These are phyloP conservation scores for Aquilaria malaccensis DNA, from an alignment of 345 rosid genomes.

Conservation along the genomic window DNA sequence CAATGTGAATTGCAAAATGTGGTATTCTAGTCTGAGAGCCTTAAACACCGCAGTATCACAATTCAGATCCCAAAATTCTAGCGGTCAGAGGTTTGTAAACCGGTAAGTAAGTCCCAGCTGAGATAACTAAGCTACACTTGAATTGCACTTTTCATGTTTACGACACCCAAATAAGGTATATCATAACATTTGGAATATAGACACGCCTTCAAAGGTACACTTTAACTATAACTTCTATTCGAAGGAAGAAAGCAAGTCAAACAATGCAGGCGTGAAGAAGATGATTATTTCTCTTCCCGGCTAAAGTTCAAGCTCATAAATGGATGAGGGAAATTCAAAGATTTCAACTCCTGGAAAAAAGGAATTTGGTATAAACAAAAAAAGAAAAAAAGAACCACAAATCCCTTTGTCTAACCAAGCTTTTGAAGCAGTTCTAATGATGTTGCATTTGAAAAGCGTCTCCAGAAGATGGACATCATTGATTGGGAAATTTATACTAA, in stretches of 20 bases:
- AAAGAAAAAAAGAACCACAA: neutral
- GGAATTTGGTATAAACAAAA: neutral
- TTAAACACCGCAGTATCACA: too few relatives aligned
- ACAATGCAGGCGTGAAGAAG: constrained; percentile 14
- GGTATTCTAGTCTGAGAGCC: too few relatives aligned
- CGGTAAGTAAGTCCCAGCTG: too few relatives aligned
- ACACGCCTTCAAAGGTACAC: constrained; percentile 3
- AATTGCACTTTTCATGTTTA: too few relatives aligned
- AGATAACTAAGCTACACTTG: too few relatives aligned
- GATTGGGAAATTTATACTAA: too few relatives aligned
- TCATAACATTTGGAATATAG: neutral
- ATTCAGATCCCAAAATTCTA: too few relatives aligned
- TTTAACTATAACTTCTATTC: neutral
- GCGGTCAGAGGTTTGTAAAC: too few relatives aligned
- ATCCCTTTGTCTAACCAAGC: neutral
- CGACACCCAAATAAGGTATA: too few relatives aligned
- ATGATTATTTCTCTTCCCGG: constrained; percentile 5
- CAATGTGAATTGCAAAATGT: too few relatives aligned
- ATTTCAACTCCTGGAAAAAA: neutral
- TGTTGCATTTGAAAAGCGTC: constrained; percentile 1
- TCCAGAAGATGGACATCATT: constrained; percentile 4
- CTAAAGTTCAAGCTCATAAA: neutral
- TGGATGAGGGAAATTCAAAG: constrained; percentile 5
- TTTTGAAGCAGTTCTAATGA: neutral
- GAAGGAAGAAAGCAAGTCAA: constrained; percentile 15